A percentile compares a stretch with the other conserved stretches of the same genome.
Conservation (phyloP, 345 rosid species). For the Populus nigra region DNA sequence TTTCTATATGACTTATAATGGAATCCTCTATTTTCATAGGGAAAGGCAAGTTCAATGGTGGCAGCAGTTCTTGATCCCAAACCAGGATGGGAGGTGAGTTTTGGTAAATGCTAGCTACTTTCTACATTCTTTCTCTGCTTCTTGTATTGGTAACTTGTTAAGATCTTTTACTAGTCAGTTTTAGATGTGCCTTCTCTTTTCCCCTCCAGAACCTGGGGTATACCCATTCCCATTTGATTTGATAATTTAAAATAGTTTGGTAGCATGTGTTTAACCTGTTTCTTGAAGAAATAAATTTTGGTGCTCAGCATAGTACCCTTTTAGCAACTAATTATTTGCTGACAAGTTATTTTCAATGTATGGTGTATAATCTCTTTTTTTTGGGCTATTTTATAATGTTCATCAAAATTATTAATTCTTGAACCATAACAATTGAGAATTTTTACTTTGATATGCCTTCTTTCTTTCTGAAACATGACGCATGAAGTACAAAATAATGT, state of each 20-base stretch:
- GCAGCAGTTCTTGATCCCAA: constrained; percentile 77
- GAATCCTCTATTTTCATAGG: constrained; percentile 37
- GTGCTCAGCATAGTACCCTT: background rate
- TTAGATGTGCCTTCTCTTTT: too few relatives aligned
- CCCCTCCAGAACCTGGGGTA: too few relatives aligned
- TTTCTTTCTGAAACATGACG: background rate
- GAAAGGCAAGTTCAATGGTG: constrained; percentile 95
- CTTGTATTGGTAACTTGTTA: background rate
- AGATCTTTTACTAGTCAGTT: background rate
- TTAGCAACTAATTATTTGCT: background rate
- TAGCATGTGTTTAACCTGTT: background rate
- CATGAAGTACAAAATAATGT: too few relatives aligned
- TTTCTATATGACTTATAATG: background rate
- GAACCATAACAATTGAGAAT: background rate
- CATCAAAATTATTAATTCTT: background rate
- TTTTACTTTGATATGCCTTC: background rate
- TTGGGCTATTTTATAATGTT: background rate
- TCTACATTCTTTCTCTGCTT: background rate
- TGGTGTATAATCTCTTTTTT: background rate
- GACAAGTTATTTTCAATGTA: background rate
- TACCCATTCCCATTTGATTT: too few relatives aligned
- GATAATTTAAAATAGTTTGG: background rate
- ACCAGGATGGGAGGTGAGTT: constrained; percentile 75
- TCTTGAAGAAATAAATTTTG: background rate
- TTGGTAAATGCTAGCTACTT: background rate